Evolutionary conservation across 345 rosid genomes (phyloP).

Genomic region (Brassica carinata): DNA sequence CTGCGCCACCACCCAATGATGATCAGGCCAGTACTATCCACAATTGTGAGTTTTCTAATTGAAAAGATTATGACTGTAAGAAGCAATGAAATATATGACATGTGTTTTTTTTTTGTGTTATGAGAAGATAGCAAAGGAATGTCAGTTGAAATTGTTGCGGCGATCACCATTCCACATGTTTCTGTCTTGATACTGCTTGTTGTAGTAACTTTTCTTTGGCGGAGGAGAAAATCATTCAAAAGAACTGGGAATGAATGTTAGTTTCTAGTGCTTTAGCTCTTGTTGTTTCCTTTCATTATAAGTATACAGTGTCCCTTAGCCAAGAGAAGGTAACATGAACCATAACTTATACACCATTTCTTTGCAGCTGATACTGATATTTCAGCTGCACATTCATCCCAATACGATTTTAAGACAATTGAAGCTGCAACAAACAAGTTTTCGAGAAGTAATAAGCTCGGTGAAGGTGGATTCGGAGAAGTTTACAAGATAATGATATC

Average conservation of each 20-base stretch:
- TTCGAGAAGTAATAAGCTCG: constrained; percentile 50
- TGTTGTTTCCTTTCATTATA: neutral
- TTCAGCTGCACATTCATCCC: constrained; percentile 38
- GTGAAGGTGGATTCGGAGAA: constrained; percentile 67
- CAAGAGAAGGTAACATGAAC: neutral
- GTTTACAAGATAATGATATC: constrained; percentile 52
- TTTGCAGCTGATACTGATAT: constrained; percentile 37
- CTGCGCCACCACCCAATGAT: neutral
- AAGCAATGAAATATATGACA: neutral
- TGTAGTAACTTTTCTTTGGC: constrained; percentile 2
- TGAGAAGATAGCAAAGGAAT: constrained; percentile 22
- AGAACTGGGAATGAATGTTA: constrained; percentile 10
- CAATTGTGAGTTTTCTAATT: constrained; percentile 17
- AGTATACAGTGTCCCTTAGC: neutral
- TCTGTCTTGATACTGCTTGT: constrained; percentile 4
- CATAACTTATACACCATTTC: neutral
- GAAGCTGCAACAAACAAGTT: constrained; percentile 52
- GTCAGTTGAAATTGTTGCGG: constrained; percentile 18
- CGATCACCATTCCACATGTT: neutral
- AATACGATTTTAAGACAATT: constrained; percentile 42
- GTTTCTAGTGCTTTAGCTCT: constrained; percentile 7
- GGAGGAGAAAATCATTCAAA: constrained; percentile 15
- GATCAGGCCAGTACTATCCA: neutral
- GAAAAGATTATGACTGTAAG: neutral
- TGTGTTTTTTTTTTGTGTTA: neutral